Percentiles rank a stretch among this genome's conserved stretches.
Conservation (phyloP, 2,329 filamentous ascomycete genomes). For the Pyricularia grisea region DNA sequence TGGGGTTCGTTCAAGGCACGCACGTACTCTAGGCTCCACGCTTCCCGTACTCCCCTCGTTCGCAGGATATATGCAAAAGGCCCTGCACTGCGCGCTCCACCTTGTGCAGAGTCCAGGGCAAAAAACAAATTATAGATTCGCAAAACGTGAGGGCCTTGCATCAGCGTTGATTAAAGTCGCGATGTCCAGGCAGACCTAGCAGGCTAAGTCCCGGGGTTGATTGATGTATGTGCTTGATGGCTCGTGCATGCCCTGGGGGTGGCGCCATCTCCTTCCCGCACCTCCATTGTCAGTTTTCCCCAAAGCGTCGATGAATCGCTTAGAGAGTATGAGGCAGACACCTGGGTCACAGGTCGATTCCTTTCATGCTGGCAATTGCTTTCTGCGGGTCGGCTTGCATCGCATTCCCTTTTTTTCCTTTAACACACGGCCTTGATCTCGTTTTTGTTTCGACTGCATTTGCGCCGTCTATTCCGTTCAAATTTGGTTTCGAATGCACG, state of each 20-base stretch:
- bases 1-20: background rate
- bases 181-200: background rate
- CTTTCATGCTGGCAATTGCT: background rate
- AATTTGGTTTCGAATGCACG: background rate
- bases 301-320: background rate
- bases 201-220: background rate
- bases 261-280: background rate
- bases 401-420: background rate
- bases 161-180: background rate
- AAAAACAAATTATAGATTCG: background rate
- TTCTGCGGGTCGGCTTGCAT: background rate
- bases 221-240: background rate
- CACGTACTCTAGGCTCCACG: background rate
- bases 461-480: background rate
- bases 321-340: background rate
- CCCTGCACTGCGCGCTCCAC: background rate
- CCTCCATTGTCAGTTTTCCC: background rate
- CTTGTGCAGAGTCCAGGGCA: background rate
- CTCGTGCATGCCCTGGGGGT: background rate
- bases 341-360: background rate
- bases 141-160: background rate
- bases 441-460: background rate
- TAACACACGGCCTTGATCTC: background rate
- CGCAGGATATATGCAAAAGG: background rate
- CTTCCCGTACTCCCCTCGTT: background rate